Evolutionary conservation across 306 rosid species (phyloP), one percentile per base, ranked within the genome.

Genomic region (Dryas octopetala): DNA sequence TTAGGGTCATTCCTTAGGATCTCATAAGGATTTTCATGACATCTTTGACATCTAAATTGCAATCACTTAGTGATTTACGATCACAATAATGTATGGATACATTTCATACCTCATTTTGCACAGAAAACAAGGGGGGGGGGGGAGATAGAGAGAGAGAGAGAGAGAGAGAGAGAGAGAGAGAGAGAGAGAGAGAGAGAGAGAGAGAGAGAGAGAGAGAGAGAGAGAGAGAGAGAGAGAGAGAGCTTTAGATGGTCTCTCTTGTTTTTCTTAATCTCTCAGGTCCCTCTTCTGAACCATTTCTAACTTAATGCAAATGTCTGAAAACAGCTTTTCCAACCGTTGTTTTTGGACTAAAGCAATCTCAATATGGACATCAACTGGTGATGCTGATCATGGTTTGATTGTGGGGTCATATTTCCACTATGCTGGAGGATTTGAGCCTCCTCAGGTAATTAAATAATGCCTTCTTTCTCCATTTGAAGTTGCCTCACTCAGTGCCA

Each of bases 291-390:
- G 28, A 13, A 61, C 5, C 5, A 13, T 16, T 58, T 62, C 76
- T 73, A 65, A 76, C 66, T 49, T 68, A 2, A 1, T 60, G 14
- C 14, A 40, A 44, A 47, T 28, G 46, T 14, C 49, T 41, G 28
- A 3, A 17, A 74, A 61, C 82, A 89, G 97, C 86, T 91, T 91
- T 85, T 91, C 96, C 40, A 89, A 89, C 84, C 90, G 96, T 23
- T 86, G 96, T 67, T 91, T 89, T 74, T 89, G 83, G 82, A 89
- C 96, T 9, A 91, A 91, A 68, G 96, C 96, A 55, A 88, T 89
- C 71, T 88, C 93, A 16, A 86, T 91, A 81, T 89, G 97, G 97
- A 88, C 96, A 15, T 91, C 97, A 70, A 88, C 91, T 5, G 88
- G 97, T 47, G 96, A 91, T 77, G 83, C 88, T 23, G 97, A 91